Evolutionary conservation across 371 early-diverging fungal genomes (phyloP), one percentile per base, ranked within the genome.

Genomic region (Blyttiomyces sp.): DNA sequence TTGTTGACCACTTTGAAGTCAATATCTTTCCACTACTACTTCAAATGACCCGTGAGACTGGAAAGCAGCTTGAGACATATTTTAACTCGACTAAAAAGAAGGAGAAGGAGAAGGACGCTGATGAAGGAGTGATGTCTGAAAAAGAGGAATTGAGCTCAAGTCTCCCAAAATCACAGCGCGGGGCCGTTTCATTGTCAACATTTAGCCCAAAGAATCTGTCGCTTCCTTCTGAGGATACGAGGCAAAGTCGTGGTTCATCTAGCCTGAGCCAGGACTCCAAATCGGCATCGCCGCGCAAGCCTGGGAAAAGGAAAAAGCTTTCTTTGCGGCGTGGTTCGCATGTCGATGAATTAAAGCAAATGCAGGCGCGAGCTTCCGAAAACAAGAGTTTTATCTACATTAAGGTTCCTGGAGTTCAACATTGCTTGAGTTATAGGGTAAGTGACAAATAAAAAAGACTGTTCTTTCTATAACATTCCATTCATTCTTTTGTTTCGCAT

Each of bases 1-100:
- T 94, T 11, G 84, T 93, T 23, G 92, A 93, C 54, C 90, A 91
- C 45, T 79, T 94, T 52, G 93, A 92, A 56, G 75, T 95, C 49
- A 86, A 90, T 53, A 62, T 95, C 59, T 79, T 77, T 32, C 93
- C 95, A 1, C 64, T 93, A 4, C 73, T 84, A 24, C 63, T 95
- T 43, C 92, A 91, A 58, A 77, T 91, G 35, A 90, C 90, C 3
- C 87, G 88, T 50, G 91, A 90, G 28, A 79, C 92, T 63, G 89
- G 85, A 6, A 84, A 82, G 54, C 73, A 83, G 23, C 69, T 93
- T 35, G 81, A 85, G 33, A 74, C 81, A 34, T 95, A 91, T 64
- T 75, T 93, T 9, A 59, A 62, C 31, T 36, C 35, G 19, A 63
- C 36, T n/a, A 9, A 36, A 43, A 27, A 49, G 17, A 5, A 27